Evolutionary conservation across 768 basidiomycete species (phyloP).

Genomic region (Psilocybe azurescens): DNA sequence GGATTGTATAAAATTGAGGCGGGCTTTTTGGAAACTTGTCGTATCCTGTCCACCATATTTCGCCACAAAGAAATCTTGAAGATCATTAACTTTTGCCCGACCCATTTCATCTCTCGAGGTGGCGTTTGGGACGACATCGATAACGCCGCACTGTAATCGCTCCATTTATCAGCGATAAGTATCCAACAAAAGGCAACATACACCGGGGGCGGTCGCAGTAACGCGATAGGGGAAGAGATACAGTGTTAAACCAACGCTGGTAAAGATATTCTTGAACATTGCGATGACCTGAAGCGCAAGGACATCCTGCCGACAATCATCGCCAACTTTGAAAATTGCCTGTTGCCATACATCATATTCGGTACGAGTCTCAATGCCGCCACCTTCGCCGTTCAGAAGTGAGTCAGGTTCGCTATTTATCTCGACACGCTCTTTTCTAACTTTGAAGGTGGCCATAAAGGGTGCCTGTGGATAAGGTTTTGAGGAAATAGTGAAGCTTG

Average conservation of each 20-base stretch:
- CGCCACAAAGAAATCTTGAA: conserved; percentile 91
- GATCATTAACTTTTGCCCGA: conserved; percentile 95
- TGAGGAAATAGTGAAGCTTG: not conserved
- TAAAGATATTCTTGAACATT: conserved; percentile 99
- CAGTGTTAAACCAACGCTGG: conserved; percentile 81
- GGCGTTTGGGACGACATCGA: conserved; percentile 97
- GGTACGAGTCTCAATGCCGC: conserved; percentile 57
- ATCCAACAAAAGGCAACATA: conserved; percentile 44
- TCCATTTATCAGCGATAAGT: not conserved
- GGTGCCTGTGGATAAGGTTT: conserved; percentile 72
- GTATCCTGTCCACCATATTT: conserved; percentile 94
- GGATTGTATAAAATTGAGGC: conserved; percentile 95
- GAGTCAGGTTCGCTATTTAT: conserved; percentile 76
- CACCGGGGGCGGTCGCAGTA: conserved; percentile 95
- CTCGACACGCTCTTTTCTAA: conserved; percentile 81
- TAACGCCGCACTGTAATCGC: conserved; percentile 84
- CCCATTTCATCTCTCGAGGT: conserved; percentile 99
- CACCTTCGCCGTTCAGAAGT: conserved; percentile 66
- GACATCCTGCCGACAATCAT: conserved; percentile 99
- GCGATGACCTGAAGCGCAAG: conserved; percentile 96
- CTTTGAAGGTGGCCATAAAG: conserved; percentile 99
- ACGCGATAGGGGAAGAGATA: conserved; percentile 97
- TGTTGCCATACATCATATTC: conserved; percentile 95
- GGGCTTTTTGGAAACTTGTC: conserved; percentile 87
- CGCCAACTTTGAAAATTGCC: conserved; percentile 99